These are phyloP conservation scores for Acacia concinna DNA, from an alignment of 331 rosid genomes.

Conservation along the genomic window DNA sequence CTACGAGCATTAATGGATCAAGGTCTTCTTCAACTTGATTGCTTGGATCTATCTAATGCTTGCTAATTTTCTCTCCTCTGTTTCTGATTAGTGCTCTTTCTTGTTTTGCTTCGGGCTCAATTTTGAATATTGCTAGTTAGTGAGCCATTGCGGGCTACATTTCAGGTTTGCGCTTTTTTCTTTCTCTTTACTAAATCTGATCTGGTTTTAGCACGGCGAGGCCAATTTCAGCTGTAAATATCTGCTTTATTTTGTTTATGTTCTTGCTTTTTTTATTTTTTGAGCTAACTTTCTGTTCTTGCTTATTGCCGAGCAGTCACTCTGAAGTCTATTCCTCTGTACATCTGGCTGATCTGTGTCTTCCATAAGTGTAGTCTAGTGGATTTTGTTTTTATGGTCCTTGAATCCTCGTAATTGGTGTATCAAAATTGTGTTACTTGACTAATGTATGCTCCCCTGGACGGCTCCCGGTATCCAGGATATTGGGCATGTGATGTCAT, in stretches of 20 bases:
- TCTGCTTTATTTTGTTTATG: not conserved
- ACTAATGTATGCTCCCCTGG: slow-evolving; percentile 27
- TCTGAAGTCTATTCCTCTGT: not conserved
- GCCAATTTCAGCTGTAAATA: not conserved
- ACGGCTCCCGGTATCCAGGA: slow-evolving; percentile 2
- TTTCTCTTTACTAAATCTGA: slow-evolving; percentile 24
- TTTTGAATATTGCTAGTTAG: slow-evolving; percentile 55
- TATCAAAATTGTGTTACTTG: slow-evolving; percentile 27
- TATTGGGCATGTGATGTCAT: not conserved
- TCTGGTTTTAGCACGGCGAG: slow-evolving; percentile 25
- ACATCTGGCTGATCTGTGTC: slow-evolving; percentile 29
- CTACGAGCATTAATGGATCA: slow-evolving; percentile 55
- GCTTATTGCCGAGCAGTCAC: not conserved
- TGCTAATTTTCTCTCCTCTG: not conserved
- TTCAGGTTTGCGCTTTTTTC: slow-evolving; percentile 55
- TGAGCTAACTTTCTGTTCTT: not conserved
- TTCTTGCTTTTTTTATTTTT: too few relatives aligned
- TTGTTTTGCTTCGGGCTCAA: not conserved
- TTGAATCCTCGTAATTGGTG: slow-evolving; percentile 3
- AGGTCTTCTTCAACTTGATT: slow-evolving; percentile 40
- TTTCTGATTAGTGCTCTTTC: slow-evolving; percentile 2
- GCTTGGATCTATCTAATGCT: not conserved
- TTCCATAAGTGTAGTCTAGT: not conserved
- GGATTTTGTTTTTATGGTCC: slow-evolving; percentile 8
- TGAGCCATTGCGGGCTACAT: slow-evolving; percentile 62